Conservation (phyloP, 2,329 filamentous ascomycete species). For the Pseudocercospora eumusae region DNA sequence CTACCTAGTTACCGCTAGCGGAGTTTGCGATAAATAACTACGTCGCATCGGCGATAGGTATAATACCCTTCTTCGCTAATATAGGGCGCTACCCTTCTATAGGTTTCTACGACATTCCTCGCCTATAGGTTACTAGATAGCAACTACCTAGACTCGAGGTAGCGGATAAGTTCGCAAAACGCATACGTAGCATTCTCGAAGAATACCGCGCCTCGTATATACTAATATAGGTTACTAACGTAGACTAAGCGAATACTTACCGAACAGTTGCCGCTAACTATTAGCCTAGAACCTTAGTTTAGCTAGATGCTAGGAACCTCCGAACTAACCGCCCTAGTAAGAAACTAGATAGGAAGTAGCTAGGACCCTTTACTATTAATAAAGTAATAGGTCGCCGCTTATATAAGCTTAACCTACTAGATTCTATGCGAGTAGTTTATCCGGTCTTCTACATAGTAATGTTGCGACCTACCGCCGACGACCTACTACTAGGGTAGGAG, state of each 20-base stretch:
- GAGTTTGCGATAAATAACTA: conserved; percentile 14
- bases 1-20: neutral
- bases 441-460: neutral
- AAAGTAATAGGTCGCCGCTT: no score
- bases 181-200: neutral
- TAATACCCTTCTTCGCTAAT: conserved; percentile 11
- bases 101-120: neutral
- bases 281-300: neutral
- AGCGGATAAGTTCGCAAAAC: neutral
- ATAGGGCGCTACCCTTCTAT: neutral
- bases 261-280: neutral
- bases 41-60: neutral
- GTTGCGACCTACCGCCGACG: no score
- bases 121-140: neutral
- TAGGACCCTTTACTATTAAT: no score
- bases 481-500: neutral
- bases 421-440: neutral
- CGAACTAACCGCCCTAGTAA: neutral
- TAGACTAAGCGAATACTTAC: neutral
- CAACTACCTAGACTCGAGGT: neutral
- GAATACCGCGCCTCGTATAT: neutral
- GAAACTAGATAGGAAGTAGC: neutral
- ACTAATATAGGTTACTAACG: neutral
- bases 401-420: neutral
- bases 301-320: neutral